Percentiles rank a stretch among this genome's conserved stretches.
Conservation (phyloP, 2,329 filamentous ascomycete genomes). For the Pestalotiopsis sp. region DNA sequence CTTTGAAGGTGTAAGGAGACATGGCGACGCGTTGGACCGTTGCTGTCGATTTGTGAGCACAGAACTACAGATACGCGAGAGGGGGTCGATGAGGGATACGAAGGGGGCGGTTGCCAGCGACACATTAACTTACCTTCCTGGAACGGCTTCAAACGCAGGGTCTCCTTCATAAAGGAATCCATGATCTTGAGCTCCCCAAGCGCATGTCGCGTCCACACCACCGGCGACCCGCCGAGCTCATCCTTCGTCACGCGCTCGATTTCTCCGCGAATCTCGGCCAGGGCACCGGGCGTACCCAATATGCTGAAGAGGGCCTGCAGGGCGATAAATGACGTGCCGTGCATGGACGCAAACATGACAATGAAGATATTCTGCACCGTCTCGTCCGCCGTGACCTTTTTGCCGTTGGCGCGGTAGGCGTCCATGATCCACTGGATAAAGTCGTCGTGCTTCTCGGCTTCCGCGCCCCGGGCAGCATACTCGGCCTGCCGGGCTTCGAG, state of each 20-base stretch:
- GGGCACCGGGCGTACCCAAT: neutral
- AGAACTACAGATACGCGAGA: too few species aligned
- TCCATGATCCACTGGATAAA: neutral
- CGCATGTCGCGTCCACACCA: slow-evolving; percentile 16
- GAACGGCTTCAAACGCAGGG: slow-evolving; percentile 16
- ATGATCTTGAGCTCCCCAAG: slow-evolving; percentile 16
- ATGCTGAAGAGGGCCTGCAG: slow-evolving; percentile 16
- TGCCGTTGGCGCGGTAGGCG: neutral
- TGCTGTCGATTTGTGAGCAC: too few species aligned
- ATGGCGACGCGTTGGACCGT: slow-evolving; percentile 18
- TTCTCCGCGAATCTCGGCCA: neutral
- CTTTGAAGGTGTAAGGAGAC: slow-evolving; percentile 20
- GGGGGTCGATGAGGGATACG: too few species aligned
- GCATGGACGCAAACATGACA: slow-evolving; percentile 19
- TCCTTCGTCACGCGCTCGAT: neutral
- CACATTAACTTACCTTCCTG: slow-evolving; percentile 13
- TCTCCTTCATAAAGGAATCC: slow-evolving; percentile 27
- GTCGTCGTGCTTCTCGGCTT: neutral
- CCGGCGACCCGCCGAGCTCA: slow-evolving; percentile 1
- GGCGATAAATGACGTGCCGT: slow-evolving; percentile 10
- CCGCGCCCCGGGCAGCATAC: neutral
- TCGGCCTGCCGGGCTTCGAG: slow-evolving; percentile 19
- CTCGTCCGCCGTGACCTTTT: slow-evolving; percentile 4
- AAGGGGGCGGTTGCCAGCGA: too few species aligned
- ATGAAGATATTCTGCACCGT: slow-evolving; percentile 18